These are phyloP conservation scores for Hyphopichia burtonii DNA, from an alignment of 1,139 yeast genomes.

Conservation along the genomic window DNA sequence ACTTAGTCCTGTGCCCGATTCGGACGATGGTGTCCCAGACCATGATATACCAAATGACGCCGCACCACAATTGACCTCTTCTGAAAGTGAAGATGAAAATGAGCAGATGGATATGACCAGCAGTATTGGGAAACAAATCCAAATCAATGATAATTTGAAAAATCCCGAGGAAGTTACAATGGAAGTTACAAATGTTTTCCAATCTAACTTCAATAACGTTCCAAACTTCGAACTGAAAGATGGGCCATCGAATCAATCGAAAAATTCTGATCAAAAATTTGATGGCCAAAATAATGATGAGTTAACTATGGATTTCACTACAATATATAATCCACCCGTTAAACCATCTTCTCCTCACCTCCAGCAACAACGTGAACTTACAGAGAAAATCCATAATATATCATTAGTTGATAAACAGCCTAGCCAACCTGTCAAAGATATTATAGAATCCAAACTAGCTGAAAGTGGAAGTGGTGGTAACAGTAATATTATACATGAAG, in stretches of 20 bases:
- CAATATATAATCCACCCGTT: slow-evolving; percentile 1
- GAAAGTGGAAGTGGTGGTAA: too few relatives aligned
- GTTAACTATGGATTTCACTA: slow-evolving; percentile 14
- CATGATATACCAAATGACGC: neutral
- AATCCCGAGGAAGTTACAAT: slow-evolving; percentile 10
- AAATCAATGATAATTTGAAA: neutral
- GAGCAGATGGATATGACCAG: slow-evolving; percentile 7
- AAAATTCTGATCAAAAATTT: neutral
- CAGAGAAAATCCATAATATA: neutral
- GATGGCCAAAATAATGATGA: slow-evolving; percentile 3
- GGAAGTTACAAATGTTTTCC: slow-evolving; percentile 10
- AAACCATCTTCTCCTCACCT: neutral
- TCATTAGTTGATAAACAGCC: neutral
- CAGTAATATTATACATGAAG: too few relatives aligned
- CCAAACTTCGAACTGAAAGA: neutral
- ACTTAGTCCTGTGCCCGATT: slow-evolving; percentile 2
- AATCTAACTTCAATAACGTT: slow-evolving; percentile 2
- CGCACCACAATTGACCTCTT: neutral
- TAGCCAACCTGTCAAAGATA: neutral
- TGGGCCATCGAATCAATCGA: neutral
- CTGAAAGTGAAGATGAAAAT: slow-evolving; percentile 1
- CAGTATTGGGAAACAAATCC: neutral
- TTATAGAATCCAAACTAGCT: too few relatives aligned
- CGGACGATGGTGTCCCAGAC: neutral
- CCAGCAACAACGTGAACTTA: neutral